A percentile compares a stretch with the other conserved stretches of the same genome.
phyloP scores from a whole-genome alignment of 139 green algal species.

The Micromonas commoda region DNA sequence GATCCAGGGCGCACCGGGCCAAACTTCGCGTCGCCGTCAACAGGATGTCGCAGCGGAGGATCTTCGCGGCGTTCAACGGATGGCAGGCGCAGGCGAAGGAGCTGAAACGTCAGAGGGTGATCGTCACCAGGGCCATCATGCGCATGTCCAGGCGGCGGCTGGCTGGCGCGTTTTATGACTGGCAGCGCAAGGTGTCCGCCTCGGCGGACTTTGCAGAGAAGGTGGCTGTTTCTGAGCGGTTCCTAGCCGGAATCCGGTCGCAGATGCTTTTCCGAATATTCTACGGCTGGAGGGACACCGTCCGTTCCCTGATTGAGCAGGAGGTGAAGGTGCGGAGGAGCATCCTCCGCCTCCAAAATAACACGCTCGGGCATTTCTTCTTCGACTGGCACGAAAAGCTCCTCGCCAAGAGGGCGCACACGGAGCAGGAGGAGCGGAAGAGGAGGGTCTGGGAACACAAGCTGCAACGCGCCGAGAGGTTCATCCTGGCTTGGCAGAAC shows the following conservation, averaged over 20 bases:
- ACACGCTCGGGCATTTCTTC: too few species aligned
- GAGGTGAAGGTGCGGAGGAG: not conserved
- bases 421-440: not conserved
- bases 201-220: too few species aligned
- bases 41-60: too few species aligned
- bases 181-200: not conserved
- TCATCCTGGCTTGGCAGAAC: not conserved
- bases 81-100: not conserved
- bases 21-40: too few species aligned
- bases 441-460: not conserved
- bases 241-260: not conserved
- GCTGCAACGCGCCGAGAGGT: not conserved
- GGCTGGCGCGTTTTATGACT: constrained; percentile 2
- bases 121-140: not conserved
- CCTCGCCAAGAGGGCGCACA: not conserved
- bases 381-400: too few species aligned
- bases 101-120: not conserved
- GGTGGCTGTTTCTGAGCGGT: not conserved
- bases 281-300: not conserved
- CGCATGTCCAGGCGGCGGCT: not conserved
- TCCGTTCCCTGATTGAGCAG: not conserved
- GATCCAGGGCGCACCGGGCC: too few species aligned
- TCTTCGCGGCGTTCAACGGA: not conserved
- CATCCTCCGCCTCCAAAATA: not conserved
- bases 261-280: not conserved